phyloP scores from a whole-genome alignment of 179 eudicot genomes.

The Spinacia oleracea region DNA sequence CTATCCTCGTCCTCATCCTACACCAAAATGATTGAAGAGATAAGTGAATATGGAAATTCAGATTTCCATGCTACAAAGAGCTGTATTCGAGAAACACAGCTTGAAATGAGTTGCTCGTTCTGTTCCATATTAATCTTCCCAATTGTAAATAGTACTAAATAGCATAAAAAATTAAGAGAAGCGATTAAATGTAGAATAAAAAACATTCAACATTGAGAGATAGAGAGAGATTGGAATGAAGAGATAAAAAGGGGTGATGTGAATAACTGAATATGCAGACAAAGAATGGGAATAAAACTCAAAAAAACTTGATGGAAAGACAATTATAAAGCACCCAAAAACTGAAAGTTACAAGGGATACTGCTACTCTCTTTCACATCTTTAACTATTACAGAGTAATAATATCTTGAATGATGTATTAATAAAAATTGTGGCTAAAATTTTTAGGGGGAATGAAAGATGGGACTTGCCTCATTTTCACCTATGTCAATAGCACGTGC shows the following conservation, averaged over 20 bases:
- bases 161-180: background rate
- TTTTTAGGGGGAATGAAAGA: background rate
- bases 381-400: too few relatives aligned
- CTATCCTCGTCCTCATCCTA: conserved; percentile 85
- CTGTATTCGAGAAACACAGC: background rate
- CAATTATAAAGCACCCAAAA: background rate
- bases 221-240: background rate
- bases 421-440: background rate
- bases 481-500: conserved; percentile 97
- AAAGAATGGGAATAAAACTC: background rate
- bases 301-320: background rate
- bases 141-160: background rate
- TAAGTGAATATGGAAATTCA: conserved; percentile 6
- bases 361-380: too few relatives aligned
- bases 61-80: conserved; percentile 8
- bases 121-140: background rate
- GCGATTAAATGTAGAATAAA: background rate
- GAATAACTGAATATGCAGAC: background rate
- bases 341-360: background rate
- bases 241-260: background rate
- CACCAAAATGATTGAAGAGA: background rate
- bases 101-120: background rate
- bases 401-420: background rate
- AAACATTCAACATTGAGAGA: background rate
- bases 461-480: conserved; percentile 76